These are phyloP conservation scores for Nakazawaea siamensis DNA, from an alignment of 805 yeast species.

Conservation along the genomic window DNA sequence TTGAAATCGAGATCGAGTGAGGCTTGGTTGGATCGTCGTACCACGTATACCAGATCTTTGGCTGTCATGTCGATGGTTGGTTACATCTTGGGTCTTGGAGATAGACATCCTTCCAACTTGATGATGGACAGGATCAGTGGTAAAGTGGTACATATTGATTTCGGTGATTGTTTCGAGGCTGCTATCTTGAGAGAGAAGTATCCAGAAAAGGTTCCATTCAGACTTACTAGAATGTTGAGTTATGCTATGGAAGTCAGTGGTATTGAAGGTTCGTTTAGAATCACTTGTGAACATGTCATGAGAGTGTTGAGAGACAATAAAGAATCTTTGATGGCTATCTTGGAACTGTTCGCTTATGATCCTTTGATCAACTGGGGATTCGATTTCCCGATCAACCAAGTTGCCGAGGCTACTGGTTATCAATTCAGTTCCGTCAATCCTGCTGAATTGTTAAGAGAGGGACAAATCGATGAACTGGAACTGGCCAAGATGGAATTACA, in stretches of 20 bases:
- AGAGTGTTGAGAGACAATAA: slow-evolving; percentile 86
- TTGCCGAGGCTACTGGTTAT: slow-evolving; percentile 67
- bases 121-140: slow-evolving; percentile 95
- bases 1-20: slow-evolving; percentile 92
- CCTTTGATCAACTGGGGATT: slow-evolving; percentile 99
- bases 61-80: slow-evolving; percentile 99
- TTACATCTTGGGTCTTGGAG: slow-evolving; percentile 92
- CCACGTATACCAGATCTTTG: slow-evolving; percentile 89
- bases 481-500: slow-evolving; percentile 63
- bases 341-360: slow-evolving; percentile 97
- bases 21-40: slow-evolving; percentile 95
- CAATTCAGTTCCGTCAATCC: slow-evolving; percentile 60
- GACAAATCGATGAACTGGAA: slow-evolving; percentile 70
- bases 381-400: slow-evolving; percentile 78
- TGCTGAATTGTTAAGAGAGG: slow-evolving; percentile 61
- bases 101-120: slow-evolving; percentile 93
- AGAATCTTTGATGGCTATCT: slow-evolving; percentile 94
- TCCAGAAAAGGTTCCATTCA: slow-evolving; percentile 97
- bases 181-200: slow-evolving; percentile 94
- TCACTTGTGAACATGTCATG: slow-evolving; percentile 97
- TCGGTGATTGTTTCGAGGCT: slow-evolving; percentile 98
- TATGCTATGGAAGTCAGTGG: slow-evolving; percentile 99
- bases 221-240: slow-evolving; percentile 93
- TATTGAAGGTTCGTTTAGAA: slow-evolving; percentile 93
- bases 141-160: slow-evolving; percentile 93